phyloP scores from a whole-genome alignment of 805 yeast species.

The Ogataea wickerhamii region DNA sequence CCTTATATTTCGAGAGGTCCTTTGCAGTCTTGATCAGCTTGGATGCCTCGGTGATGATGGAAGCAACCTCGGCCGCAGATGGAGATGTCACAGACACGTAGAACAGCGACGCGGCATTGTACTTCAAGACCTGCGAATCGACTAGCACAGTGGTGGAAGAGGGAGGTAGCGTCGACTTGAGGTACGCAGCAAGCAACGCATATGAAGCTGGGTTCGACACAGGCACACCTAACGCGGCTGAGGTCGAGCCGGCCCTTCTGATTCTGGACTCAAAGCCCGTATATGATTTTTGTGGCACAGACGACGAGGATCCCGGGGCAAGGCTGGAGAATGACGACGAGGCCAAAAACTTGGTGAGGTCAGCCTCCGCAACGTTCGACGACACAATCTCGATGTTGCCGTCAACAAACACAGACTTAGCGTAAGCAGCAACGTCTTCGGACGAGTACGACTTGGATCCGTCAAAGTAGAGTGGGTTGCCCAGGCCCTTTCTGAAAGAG shows the following conservation, averaged over 20 bases:
- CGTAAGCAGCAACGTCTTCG: constrained; percentile 65
- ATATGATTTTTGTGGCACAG: constrained; percentile 38
- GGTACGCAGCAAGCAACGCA: constrained; percentile 67
- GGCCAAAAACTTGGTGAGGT: constrained; percentile 61
- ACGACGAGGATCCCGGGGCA: constrained; percentile 55
- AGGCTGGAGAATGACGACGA: constrained; percentile 64
- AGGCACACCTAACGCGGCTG: constrained; percentile 82
- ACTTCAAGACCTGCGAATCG: constrained; percentile 54
- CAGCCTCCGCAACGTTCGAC: constrained; percentile 68
- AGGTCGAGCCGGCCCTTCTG: constrained; percentile 60
- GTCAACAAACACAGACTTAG: constrained; percentile 63
- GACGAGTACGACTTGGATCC: constrained; percentile 53
- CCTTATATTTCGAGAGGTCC: constrained; percentile 57
- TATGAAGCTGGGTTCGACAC: constrained; percentile 62
- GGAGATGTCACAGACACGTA: constrained; percentile 61
- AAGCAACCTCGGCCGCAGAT: constrained; percentile 54
- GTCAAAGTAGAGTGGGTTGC: constrained; percentile 75
- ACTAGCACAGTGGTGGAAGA: constrained; percentile 53
- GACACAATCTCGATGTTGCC: constrained; percentile 70
- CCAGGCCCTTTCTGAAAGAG: constrained; percentile 85
- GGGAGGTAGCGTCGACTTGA: constrained; percentile 44
- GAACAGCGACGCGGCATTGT: constrained; percentile 79
- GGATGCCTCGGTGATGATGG: constrained; percentile 59
- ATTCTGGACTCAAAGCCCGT: constrained; percentile 68
- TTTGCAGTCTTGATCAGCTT: constrained; percentile 48